Evolutionary conservation across 257 asterid genomes (phyloP), one percentile per base, ranked within the genome.

Genomic region (Anisodus tanguticus): DNA sequence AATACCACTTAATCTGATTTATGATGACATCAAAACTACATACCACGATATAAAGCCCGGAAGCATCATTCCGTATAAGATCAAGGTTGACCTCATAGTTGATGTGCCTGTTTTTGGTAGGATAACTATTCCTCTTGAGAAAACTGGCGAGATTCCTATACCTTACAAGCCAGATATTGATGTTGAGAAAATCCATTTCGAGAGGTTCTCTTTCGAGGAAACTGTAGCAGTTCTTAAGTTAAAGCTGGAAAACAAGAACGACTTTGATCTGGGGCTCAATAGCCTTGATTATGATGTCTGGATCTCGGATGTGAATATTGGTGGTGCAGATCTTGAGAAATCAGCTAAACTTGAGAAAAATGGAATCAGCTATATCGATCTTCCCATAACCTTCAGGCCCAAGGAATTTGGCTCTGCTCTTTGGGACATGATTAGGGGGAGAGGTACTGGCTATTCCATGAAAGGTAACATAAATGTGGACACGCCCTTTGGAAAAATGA

Each of bases 351-450:
- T 95, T 71, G 94, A 83, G 10, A 97, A 97, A 92, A 94, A 93
- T 41, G 98, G 97, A 66, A 83, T 89, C 67, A 89, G 80, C 85
- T 87, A 83, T 41, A 84, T 97, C 45, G 97, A 94, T 63, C 53
- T 97, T 81, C 99, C 99, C 8, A 91, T 97, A 86, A 93, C 98
- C 39, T 97, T 97, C 90, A 95, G 94, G 97, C 99, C 99, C 26
- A 97, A 95, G 95, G 99, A 97, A 85, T 97, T 93, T 72, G 99
- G 99, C 6, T 93, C 98, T 26, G 99, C 99, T 55, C 89, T 97
- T 66, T 97, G 99, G 99, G 99, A 97, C 86, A 97, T 97, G 99
- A 97, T 97, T 9, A 90, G 98, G 84, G 98, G 99, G 62, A 90
- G 62, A 89, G 98, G 99, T 51, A 93, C 99, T 0, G 98, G 98